Base-by-base conservation (phyloP, 805 yeast species). In the Nakazawaea wickerhamii region DNA sequence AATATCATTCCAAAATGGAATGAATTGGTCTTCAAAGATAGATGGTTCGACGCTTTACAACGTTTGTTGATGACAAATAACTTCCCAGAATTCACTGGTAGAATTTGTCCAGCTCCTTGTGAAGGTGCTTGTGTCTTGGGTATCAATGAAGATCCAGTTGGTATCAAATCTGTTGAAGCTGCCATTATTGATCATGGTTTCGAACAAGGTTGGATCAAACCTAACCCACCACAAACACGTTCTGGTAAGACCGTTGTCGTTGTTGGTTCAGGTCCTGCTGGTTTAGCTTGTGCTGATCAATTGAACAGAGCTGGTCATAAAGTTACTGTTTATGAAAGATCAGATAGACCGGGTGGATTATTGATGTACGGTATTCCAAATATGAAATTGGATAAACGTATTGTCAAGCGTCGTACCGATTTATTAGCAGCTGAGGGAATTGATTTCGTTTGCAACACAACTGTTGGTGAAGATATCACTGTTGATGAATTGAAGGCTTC, bases 341-440 rank as follows among this genome's bases (percentile, higher is more conserved):
- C 90, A 40, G 97, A 93, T 68, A 79, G 97, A 63, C 84, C 91
- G 38, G 99, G 99, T 73, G 99, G 99, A 44, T 73, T 91, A 60
- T 66, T 91, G 68, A 93, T 93, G 98, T 91, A 91, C 64, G 99
- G 99, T 78, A 91, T 91, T 67, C 99, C 99, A 54, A 91, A 91
- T 73, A 91, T 91, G 99, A 91, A 91, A 71, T 75, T 91, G 55
- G 99, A 91, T 66, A 91, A 91, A 73, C 71, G 81, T 19, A 77
- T 93, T 59, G 96, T 91, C 47, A 85, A 88, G 70, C 81, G 98
- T 61, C 88, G 98, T 73, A 75, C 93, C 45, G 95, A 91, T 59
- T 71, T 93, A 61, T 69, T 91, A 73, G 84, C 74, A 23, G 95
- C 87, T 35, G 96, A 91, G 63, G 99, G 99, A 41, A 71, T 91